A percentile compares a stretch with the other conserved stretches of the same genome.
phyloP scores from a whole-genome alignment of 768 basidiomycete genomes.

The Naematelia aurantialba region DNA sequence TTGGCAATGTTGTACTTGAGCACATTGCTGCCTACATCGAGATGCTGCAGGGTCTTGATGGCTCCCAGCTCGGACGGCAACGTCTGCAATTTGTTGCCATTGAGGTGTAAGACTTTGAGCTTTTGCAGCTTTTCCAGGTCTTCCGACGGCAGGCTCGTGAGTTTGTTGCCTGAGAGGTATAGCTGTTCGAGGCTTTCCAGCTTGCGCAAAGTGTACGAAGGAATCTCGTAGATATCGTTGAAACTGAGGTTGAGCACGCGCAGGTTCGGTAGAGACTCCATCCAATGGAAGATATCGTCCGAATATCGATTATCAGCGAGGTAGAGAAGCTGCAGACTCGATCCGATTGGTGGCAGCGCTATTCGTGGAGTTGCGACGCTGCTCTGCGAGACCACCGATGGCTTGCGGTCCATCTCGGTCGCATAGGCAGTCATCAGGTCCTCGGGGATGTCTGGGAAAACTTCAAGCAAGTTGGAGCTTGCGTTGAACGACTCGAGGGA shows the following conservation, averaged over 20 bases:
- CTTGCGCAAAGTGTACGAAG: slow-evolving; percentile 68
- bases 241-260: slow-evolving; percentile 85
- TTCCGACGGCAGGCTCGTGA: slow-evolving; percentile 83
- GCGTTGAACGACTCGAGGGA: slow-evolving; percentile 71
- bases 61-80: slow-evolving; percentile 86
- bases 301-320: slow-evolving; percentile 84
- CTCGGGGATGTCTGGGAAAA: slow-evolving; percentile 65
- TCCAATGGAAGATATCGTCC: slow-evolving; percentile 69
- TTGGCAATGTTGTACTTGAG: slow-evolving; percentile 97
- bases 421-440: slow-evolving; percentile 30
- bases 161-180: slow-evolving; percentile 91
- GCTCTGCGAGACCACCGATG: slow-evolving; percentile 6
- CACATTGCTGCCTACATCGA: slow-evolving; percentile 90
- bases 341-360: slow-evolving; percentile 58
- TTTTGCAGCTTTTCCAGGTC: slow-evolving; percentile 69
- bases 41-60: slow-evolving; percentile 67
- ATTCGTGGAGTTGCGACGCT: not conserved
- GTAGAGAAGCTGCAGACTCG: slow-evolving; percentile 71
- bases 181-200: slow-evolving; percentile 70
- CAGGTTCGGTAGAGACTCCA: slow-evolving; percentile 73
- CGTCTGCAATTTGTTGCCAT: slow-evolving; percentile 89
- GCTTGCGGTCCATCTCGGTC: slow-evolving; percentile 15
- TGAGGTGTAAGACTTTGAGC: slow-evolving; percentile 75
- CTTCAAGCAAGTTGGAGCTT: slow-evolving; percentile 77
- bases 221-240: slow-evolving; percentile 88